These are phyloP conservation scores for Monilinia fructicola DNA, from an alignment of 2,329 filamentous ascomycete species.

Conservation along the genomic window DNA sequence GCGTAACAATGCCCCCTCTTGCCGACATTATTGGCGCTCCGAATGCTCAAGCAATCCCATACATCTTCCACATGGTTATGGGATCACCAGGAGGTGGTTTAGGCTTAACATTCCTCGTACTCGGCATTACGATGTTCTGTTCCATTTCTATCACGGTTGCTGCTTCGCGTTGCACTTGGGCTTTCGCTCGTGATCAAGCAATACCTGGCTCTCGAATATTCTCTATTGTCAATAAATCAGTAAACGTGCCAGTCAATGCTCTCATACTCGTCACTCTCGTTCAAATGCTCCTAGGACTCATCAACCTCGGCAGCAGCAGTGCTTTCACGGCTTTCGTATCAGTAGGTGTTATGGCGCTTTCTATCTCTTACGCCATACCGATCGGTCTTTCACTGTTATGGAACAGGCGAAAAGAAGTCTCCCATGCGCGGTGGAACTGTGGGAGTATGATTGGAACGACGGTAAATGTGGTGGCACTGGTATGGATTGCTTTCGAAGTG, in stretches of 20 bases:
- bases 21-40: slow-evolving; percentile 48
- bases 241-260: slow-evolving; percentile 65
- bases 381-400: slow-evolving; percentile 67
- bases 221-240: slow-evolving; percentile 57
- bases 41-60: slow-evolving; percentile 50
- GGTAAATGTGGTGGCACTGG: slow-evolving; percentile 57
- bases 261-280: slow-evolving; percentile 59
- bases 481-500: slow-evolving; percentile 59
- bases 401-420: slow-evolving; percentile 55
- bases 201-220: slow-evolving; percentile 62
- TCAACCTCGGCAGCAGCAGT: slow-evolving; percentile 65
- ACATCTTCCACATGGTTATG: slow-evolving; percentile 52
- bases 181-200: slow-evolving; percentile 66
- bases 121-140: slow-evolving; percentile 53
- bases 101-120: slow-evolving; percentile 50
- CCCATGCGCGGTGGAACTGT: slow-evolving; percentile 57
- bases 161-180: slow-evolving; percentile 63
- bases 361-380: slow-evolving; percentile 73
- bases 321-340: slow-evolving; percentile 73
- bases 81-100: slow-evolving; percentile 49
- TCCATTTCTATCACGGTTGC: slow-evolving; percentile 54
- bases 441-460: slow-evolving; percentile 60
- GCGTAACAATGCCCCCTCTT: slow-evolving; percentile 50
- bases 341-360: slow-evolving; percentile 69
- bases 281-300: slow-evolving; percentile 66